These are phyloP conservation scores for Paecilomyces dactylethromorphus DNA, from an alignment of 2,329 filamentous ascomycete genomes.

Conservation along the genomic window DNA sequence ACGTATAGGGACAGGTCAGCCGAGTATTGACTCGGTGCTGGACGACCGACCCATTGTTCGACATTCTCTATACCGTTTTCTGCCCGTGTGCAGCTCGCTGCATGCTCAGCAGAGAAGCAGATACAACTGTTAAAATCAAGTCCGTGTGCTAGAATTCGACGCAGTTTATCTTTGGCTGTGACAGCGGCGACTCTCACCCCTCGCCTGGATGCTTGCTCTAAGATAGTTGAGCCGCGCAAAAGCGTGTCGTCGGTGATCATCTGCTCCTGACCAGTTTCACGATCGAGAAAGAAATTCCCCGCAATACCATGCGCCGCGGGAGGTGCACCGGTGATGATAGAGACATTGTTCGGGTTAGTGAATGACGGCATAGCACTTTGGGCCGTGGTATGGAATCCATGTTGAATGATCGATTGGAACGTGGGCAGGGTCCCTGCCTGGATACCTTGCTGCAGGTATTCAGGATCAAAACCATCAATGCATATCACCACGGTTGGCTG, in stretches of 20 bases:
- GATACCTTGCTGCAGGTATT: constrained; percentile 31
- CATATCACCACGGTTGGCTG: constrained; percentile 34
- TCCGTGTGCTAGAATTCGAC: constrained; percentile 33
- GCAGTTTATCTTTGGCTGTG: constrained; percentile 40
- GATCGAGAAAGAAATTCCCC: constrained; percentile 39
- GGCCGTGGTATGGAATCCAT: constrained; percentile 33
- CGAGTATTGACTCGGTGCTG: constrained; percentile 36
- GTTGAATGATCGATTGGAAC: constrained; percentile 20
- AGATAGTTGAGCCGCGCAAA: constrained; percentile 35
- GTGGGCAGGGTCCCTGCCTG: constrained; percentile 27
- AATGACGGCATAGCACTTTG: constrained; percentile 37
- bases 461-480: constrained; percentile 38
- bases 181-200: constrained; percentile 37
- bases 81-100: constrained; percentile 20
- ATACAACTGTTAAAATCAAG: constrained; percentile 20
- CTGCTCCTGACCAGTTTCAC: constrained; percentile 27
- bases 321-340: constrained; percentile 38
- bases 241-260: constrained; percentile 37
- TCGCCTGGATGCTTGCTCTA: constrained; percentile 29
- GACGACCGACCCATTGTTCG: constrained; percentile 31
- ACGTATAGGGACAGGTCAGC: constrained; percentile 40
- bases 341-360: constrained; percentile 41
- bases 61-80: constrained; percentile 31
- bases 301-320: constrained; percentile 35
- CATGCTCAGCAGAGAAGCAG: constrained; percentile 32